Evolutionary conservation across 225 moss, liverwort and hornwort genomes (phyloP).

Genomic region (Sphagnum tenellum): DNA sequence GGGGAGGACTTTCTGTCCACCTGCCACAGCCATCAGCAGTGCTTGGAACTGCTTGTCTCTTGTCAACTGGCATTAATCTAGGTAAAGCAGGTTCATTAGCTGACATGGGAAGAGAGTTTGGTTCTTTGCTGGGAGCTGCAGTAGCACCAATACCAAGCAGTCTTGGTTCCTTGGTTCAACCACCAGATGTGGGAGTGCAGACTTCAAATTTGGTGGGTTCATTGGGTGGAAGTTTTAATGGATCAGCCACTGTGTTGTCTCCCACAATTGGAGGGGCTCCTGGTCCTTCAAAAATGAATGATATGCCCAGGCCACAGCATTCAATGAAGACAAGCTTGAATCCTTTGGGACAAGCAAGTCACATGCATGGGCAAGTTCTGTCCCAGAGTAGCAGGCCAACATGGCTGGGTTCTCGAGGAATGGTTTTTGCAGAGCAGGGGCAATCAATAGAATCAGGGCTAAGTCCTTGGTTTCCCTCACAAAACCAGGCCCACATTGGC

Average conservation of each 20-base stretch:
- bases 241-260: conserved; percentile 18
- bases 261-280: conserved; percentile 35
- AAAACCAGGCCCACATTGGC: conserved; percentile 29
- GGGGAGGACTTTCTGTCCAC: conserved; percentile 22
- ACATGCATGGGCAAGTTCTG: conserved; percentile 30
- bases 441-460: conserved; percentile 30
- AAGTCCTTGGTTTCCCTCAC: conserved; percentile 11
- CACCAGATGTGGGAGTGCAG: conserved; percentile 24
- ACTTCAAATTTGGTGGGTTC: conserved; percentile 29
- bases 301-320: conserved; percentile 28
- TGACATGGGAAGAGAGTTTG: conserved; percentile 32
- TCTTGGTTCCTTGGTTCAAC: conserved; percentile 26
- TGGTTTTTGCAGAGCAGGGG: conserved; percentile 42
- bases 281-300: conserved; percentile 21
- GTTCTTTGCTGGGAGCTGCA: conserved; percentile 13
- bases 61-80: conserved; percentile 37
- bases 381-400: conserved; percentile 18
- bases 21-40: conserved; percentile 31
- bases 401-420: conserved; percentile 36
- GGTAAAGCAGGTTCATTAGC: conserved; percentile 23
- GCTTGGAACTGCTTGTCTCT: conserved; percentile 26
- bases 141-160: conserved; percentile 19
- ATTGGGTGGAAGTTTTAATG: conserved; percentile 18
- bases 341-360: conserved; percentile 21
- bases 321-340: conserved; percentile 34